Base-by-base conservation (phyloP, 306 rosid species). In the Datisca glomerata region DNA sequence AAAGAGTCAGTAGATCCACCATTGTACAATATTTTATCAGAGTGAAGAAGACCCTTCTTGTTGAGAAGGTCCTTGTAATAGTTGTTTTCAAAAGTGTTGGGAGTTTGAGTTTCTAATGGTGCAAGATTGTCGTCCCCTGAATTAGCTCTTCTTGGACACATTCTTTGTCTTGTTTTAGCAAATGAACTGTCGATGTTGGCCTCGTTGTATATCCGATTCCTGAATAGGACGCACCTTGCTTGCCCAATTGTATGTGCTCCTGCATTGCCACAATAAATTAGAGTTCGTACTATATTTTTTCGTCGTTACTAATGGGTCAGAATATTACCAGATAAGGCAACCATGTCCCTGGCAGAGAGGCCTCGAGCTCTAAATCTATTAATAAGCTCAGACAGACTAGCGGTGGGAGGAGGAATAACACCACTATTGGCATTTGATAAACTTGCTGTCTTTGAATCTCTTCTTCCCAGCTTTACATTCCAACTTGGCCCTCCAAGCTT, bases 201-300 rank as follows among this genome's bases (percentile, higher is more conserved):
- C 16, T 68, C 74, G 6, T 47, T 63, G 49, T 62, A 57, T 18
- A 62, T 46, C 0, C 66, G 45, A 13, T 17, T n/a, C 7, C 24
- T 31, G 40, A 62, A 68, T 2, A 9, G 6, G 6, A 4, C 1
- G 38, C 75, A 68, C 20, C 36, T 51, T 2, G 66, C 62, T 13
- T 21, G 29, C 1, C 75, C 75, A 3, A 68, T 28, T 2, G 75
- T 68, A 54, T 68, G 70, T 1, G 50, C 69, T n/a, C 68, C 68
- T 63, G 22, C 10, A 2, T 12, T 4, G 27, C 29, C 16, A 4
- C 0, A 14, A 31, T 31, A 31, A 31, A 8, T 31, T 31, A 31
- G 36, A 31, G 36, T 31, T 8, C 4, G 0, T 41, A 41, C n/a
- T 31, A 27, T 25, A 14, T 18, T 12, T 18, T 8, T 11, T 4